A percentile compares a stretch with the other conserved stretches of the same genome.
These are phyloP conservation scores for Jamesozyma jinghongensis DNA, from an alignment of 805 yeast genomes.

Conservation along the genomic window DNA sequence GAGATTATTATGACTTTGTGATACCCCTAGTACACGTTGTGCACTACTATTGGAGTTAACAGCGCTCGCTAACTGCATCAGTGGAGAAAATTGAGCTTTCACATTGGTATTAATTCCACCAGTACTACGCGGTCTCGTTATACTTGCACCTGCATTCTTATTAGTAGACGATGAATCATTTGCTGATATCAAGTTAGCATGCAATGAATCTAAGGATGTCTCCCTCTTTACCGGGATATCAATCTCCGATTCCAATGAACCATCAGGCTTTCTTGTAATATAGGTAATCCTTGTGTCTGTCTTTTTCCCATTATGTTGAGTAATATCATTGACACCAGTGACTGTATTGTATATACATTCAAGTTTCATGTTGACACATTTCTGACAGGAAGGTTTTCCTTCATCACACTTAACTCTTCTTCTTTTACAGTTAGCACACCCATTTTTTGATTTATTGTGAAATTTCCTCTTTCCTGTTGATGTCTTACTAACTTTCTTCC, in stretches of 20 bases:
- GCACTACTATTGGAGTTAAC: no score
- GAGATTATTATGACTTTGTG: background rate
- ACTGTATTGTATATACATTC: slow-evolving; percentile 53
- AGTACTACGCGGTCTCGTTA: background rate
- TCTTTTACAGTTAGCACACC: slow-evolving; percentile 82
- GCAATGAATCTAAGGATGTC: background rate
- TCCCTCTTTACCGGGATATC: slow-evolving; percentile 1
- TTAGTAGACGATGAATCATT: background rate
- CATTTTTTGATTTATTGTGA: slow-evolving; percentile 81
- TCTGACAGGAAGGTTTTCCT: slow-evolving; percentile 63
- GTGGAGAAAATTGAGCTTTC: background rate
- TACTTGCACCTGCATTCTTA: no score
- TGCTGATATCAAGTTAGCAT: background rate
- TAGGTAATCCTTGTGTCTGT: no score
- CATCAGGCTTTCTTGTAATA: slow-evolving; percentile 12
- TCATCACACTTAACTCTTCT: slow-evolving; percentile 94
- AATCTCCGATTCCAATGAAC: slow-evolving; percentile 4
- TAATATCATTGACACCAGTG: no score
- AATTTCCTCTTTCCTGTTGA: slow-evolving; percentile 73
- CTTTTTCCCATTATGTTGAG: no score
- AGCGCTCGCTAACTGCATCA: no score
- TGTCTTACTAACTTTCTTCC: slow-evolving; percentile 32
- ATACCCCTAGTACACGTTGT: background rate
- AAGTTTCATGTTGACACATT: slow-evolving; percentile 71
- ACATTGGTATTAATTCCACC: background rate